Evolutionary conservation across 768 basidiomycete genomes (phyloP).

Genomic region (Sarcodon sp.): DNA sequence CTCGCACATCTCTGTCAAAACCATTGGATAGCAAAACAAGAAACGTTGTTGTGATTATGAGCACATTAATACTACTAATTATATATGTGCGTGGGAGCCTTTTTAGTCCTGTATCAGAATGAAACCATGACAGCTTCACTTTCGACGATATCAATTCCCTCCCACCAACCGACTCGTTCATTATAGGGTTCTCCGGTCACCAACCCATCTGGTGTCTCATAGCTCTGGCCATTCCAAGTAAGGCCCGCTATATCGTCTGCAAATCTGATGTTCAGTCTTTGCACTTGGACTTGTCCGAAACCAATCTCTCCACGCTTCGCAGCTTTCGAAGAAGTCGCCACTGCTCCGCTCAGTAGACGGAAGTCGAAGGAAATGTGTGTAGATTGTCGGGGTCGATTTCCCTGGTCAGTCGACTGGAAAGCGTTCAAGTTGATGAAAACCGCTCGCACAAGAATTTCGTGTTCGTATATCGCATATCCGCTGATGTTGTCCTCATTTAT

Average conservation of each 20-base stretch:
- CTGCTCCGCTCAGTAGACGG: slow-evolving; percentile 1
- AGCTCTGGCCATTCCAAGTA: slow-evolving; percentile 16
- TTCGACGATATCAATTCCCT: slow-evolving; percentile 11
- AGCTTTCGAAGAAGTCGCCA: background rate
- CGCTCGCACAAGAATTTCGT: slow-evolving; percentile 26
- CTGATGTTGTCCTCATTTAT: slow-evolving; percentile 34
- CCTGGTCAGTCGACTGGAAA: slow-evolving; percentile 20
- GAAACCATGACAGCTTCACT: slow-evolving; percentile 13
- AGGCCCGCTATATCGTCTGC: slow-evolving; percentile 14
- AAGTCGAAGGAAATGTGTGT: slow-evolving; percentile 30
- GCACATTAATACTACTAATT: too few species aligned
- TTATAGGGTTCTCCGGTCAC: slow-evolving; percentile 7
- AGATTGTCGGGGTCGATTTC: slow-evolving; percentile 19
- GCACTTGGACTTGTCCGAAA: slow-evolving; percentile 3
- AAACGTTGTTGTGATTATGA: too few species aligned
- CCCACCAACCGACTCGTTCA: slow-evolving; percentile 7
- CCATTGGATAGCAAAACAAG: too few species aligned
- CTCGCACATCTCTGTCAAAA: too few species aligned
- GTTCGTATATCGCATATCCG: slow-evolving; percentile 53
- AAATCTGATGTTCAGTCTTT: slow-evolving; percentile 12
- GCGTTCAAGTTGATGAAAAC: slow-evolving; percentile 49
- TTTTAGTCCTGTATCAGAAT: slow-evolving; percentile 2
- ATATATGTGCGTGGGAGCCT: too few species aligned
- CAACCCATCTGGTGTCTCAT: slow-evolving; percentile 10
- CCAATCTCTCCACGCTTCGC: slow-evolving; percentile 1